Base-by-base conservation (phyloP, 1,139 yeast species). In the Taphrina sp. region DNA sequence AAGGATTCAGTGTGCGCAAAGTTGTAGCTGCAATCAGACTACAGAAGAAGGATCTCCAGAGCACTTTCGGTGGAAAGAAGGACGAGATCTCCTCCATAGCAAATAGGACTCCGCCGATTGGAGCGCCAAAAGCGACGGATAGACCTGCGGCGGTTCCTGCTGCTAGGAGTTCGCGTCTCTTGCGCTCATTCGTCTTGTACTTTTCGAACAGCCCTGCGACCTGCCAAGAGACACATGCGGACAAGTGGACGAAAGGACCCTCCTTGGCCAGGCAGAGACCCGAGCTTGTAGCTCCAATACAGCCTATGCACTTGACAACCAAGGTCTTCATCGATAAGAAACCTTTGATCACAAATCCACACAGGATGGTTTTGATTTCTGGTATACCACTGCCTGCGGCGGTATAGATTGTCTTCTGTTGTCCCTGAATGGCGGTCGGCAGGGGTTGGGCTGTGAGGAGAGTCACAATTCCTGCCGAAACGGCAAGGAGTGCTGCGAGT, bases 131-230 rank as follows among this genome's bases (percentile, higher is more conserved):
- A 0, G 87, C 85, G 23, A 82, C 73, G 3, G 86, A 83, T 8
- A 82, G 85, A 3, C 87, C 87, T 8, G 85, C 83, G 53, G 80
- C 77, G 1, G 85, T 82, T 12, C 84, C 78, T 0, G 87, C 85
- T 2, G 83, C 76, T 38, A 82, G 66, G 1, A 82, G 74, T 63
- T 81, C 84, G 60, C 83, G 74, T 58, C 80, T 74, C 61, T 79
- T 74, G 23, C 79, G 69, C 54, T 80, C 84, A 62, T 80, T 80
- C 10, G 71, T 66, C 58, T 75, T 67, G 58, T 78, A 78, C 62
- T 73, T 76, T 2, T 76, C 72, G 63, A 80, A 80, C 33, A 76
- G 64, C 44, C 85, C 71, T 42, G 82, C 72, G 4, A 77, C 66
- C 36, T 82, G 74, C 64, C 82, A 82, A 0, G 86, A 87, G 12